phyloP scores from a whole-genome alignment of 75 land plant species.

The Sequoia sempervirens region DNA sequence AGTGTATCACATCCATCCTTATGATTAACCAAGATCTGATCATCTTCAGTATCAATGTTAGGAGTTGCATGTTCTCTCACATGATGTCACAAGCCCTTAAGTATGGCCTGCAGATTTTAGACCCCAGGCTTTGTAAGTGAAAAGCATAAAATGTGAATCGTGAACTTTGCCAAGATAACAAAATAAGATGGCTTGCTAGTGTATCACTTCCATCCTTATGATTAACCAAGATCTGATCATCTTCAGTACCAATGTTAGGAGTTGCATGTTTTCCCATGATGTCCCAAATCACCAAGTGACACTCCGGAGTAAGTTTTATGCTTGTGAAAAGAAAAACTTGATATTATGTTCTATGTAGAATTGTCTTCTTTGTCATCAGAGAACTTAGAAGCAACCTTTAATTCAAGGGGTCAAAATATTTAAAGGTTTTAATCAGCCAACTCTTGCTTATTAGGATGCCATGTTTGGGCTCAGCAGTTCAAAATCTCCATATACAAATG shows the following conservation, averaged over 20 bases:
- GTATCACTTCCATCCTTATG: conserved; percentile 97
- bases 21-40: conserved; percentile 82
- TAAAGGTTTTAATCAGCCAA: conserved; percentile 52
- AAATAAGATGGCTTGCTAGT: conserved; percentile 91
- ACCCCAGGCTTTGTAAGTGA: conserved; percentile 98
- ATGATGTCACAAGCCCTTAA: conserved; percentile 51
- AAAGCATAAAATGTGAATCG: conserved; percentile 89
- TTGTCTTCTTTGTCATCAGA: conserved; percentile 93
- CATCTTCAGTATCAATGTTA: conserved; percentile 97
- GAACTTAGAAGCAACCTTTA: conserved; percentile 97
- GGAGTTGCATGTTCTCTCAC: conserved; percentile 97
- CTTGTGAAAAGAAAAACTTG: conserved; percentile 91
- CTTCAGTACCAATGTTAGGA: conserved; percentile 96
- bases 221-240: conserved; percentile 81
- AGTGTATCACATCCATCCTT: conserved; percentile 92
- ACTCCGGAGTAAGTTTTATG: conserved; percentile 68
- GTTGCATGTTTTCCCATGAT: conserved; percentile 91
- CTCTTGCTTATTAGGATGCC: not conserved
- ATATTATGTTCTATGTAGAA: conserved; percentile 92
- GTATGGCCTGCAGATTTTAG: conserved; percentile 88
- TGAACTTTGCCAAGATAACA: conserved; percentile 97
- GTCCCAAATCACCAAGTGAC: conserved; percentile 93
- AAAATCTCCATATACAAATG: too few relatives aligned
- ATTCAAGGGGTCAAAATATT: conserved; percentile 88
- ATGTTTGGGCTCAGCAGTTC: too few relatives aligned